Evolutionary conservation across 352 stramenopile species (phyloP).

Genomic region (Phytophthora tentaculata): DNA sequence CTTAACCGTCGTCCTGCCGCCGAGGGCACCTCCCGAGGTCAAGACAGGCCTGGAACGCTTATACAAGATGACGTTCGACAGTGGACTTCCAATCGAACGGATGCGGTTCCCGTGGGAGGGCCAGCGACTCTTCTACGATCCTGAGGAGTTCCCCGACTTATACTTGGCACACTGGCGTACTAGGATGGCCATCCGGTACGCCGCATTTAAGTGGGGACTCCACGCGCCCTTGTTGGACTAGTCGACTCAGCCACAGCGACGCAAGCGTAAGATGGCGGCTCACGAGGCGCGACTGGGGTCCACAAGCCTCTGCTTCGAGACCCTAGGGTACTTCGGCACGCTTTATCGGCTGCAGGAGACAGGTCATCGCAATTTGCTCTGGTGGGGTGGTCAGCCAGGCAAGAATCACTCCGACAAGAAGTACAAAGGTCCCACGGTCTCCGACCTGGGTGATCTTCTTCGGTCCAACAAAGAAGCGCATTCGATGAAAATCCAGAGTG

Average conservation of each 20-base stretch:
- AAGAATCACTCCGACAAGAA: not conserved
- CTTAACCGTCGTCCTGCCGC: too few relatives aligned
- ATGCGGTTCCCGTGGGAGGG: too few relatives aligned
- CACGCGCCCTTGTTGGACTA: not conserved
- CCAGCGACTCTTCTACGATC: too few relatives aligned
- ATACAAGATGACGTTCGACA: too few relatives aligned
- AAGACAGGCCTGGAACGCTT: too few relatives aligned
- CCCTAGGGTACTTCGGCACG: not conserved
- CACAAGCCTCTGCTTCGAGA: not conserved
- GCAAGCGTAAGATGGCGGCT: not conserved
- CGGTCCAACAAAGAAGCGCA: not conserved
- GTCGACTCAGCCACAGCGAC: not conserved
- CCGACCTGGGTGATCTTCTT: not conserved
- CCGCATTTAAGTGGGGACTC: not conserved
- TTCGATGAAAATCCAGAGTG: not conserved
- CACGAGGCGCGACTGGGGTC: not conserved
- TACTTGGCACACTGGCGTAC: too few relatives aligned
- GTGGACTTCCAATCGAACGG: too few relatives aligned
- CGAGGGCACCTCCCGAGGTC: too few relatives aligned
- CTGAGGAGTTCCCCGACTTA: too few relatives aligned
- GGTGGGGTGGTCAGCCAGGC: not conserved
- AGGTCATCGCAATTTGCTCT: not conserved
- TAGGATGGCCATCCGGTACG: too few relatives aligned
- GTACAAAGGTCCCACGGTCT: not conserved
- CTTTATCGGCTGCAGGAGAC: too few relatives aligned